These are phyloP conservation scores for Trametes maxima DNA, from an alignment of 768 basidiomycete genomes.

Conservation along the genomic window DNA sequence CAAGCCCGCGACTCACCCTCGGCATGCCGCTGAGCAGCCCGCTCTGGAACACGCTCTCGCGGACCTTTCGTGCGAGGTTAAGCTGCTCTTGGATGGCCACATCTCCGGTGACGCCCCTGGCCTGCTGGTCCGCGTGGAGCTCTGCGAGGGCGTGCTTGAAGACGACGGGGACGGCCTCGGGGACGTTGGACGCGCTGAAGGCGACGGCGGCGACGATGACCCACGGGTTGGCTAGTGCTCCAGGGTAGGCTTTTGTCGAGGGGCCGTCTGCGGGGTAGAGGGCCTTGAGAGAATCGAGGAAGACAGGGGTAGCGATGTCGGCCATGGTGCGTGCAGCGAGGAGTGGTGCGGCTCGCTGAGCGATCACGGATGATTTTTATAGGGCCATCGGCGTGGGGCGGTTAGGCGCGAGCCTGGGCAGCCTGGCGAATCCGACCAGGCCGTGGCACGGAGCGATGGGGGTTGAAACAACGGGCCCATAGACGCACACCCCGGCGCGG, in stretches of 20 bases:
- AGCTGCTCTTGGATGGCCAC: constrained; percentile 39
- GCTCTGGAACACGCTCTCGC: constrained; percentile 65
- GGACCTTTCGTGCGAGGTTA: constrained; percentile 53
- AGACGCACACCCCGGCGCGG: too few species aligned
- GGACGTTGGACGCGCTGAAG: constrained; percentile 59
- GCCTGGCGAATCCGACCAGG: too few species aligned
- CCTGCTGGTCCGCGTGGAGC: constrained; percentile 26
- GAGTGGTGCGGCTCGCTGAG: not conserved
- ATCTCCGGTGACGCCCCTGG: not conserved
- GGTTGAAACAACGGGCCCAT: too few species aligned
- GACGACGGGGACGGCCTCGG: constrained; percentile 58
- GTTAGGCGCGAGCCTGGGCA: not conserved
- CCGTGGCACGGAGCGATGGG: too few species aligned
- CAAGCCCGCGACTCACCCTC: constrained; percentile 41
- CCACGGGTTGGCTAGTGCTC: constrained; percentile 51
- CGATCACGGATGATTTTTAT: not conserved
- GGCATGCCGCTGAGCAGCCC: constrained; percentile 61
- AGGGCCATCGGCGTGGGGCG: not conserved
- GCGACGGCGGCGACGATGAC: constrained; percentile 58
- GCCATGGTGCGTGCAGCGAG: constrained; percentile 22
- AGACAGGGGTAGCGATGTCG: constrained; percentile 41
- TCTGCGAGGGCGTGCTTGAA: constrained; percentile 53
- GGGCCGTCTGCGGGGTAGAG: constrained; percentile 42
- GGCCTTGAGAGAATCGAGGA: constrained; percentile 47
- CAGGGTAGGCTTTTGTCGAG: constrained; percentile 22